Evolutionary conservation across 192 early-diverging fungal species (phyloP), one percentile per base, ranked within the genome.

Genomic region (Backusella australiensis): DNA sequence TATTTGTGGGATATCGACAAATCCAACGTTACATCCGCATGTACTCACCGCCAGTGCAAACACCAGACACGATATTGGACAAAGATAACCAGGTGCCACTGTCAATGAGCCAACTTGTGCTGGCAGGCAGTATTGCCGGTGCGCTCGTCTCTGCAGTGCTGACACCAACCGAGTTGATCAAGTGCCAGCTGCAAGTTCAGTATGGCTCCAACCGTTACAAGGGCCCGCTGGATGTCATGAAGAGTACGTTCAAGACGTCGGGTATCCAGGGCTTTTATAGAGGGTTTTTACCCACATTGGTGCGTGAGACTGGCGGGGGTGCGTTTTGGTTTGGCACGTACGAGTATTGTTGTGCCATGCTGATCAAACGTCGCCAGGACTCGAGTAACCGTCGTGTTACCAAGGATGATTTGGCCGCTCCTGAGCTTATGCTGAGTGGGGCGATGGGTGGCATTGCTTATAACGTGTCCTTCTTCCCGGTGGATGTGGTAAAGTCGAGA

Each of bases 271-370:
- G 94, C 3, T 88, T 96, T 42, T 96, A 96, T 71, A 86, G 86
- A 17, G 95, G 95, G 0, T 93, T 93, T 80, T 73, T 93, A 19
- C 92, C 90, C 6, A 99, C 97, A 1, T 85, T 97, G 52, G 82
- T 97, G 26, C 90, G 97, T 32, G 98, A 99, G 81, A 88, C 91
- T 1, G 88, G 92, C 38, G 98, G 97, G n/a, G 94, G 96, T 29
- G 96, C 91, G 12, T 93, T 92, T 32, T 99, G 98, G 98, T 99
- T 99, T 77, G 97, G 98, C 74, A 88, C 91, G 1, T 99, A 99
- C 75, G 98, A 99, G 82, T 78, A 90, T 41, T 86, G 92, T 3
- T 89, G 91, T 70, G 80, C 80, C 19, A 52, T 77, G 39, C 85
- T 93, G 85, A 76, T 93, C 73, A 59, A 67, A 6, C 52, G 65